A percentile compares a stretch with the other conserved stretches of the same genome.
Conservation (phyloP, 1,284 basidiomycete species). For the Coniferiporia sulphurascens region DNA sequence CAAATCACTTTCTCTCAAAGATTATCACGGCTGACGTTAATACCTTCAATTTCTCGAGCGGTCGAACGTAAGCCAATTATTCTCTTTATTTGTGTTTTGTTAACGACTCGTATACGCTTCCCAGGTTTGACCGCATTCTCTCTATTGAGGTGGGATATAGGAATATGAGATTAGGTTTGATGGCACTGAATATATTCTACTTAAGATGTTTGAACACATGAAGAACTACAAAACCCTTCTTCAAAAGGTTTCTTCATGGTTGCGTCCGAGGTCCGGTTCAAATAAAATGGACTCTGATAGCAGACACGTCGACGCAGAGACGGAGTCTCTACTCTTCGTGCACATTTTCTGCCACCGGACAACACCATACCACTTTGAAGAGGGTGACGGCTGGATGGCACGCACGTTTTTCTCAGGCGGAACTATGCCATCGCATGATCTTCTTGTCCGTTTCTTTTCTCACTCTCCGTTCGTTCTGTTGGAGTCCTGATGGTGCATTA, state of each 20-base stretch:
- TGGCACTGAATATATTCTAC: neutral
- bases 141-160: conserved; percentile 54
- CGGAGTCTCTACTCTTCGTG: conserved; percentile 57
- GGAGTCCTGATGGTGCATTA: neutral
- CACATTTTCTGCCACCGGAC: conserved; percentile 73
- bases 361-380: conserved; percentile 71
- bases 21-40: conserved; percentile 75
- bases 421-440: conserved; percentile 65
- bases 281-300: conserved; percentile 17
- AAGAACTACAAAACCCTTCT: conserved; percentile 71
- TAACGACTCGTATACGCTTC: neutral
- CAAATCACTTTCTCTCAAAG: conserved; percentile 24
- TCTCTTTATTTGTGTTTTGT: neutral
- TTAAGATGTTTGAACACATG: conserved; percentile 80
- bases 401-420: conserved; percentile 72
- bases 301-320: conserved; percentile 27
- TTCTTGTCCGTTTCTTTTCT: conserved; percentile 40
- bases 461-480: neutral
- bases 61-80: conserved; percentile 37
- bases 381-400: conserved; percentile 75
- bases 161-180: neutral
- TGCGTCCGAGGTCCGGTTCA: conserved; percentile 36
- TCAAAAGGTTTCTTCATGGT: conserved; percentile 65
- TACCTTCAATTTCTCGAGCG: conserved; percentile 51
- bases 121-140: conserved; percentile 69